Evolutionary conservation across 208 protist genomes (phyloP).

Genomic region (Leishmania gerbilli): DNA sequence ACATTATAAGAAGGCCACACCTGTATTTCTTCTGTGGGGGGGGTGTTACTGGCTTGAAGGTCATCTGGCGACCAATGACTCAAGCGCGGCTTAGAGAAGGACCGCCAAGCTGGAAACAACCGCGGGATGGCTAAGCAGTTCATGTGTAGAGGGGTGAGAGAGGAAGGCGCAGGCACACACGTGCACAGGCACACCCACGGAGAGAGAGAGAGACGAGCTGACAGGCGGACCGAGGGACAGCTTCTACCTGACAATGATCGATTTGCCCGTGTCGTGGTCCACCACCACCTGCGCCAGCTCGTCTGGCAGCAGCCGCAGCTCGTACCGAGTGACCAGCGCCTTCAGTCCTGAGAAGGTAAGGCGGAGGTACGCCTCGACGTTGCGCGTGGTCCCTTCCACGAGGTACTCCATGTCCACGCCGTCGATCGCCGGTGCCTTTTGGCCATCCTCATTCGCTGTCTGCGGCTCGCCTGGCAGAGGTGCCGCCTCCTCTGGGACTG

Average conservation of each 20-base stretch:
- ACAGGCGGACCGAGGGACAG: background rate
- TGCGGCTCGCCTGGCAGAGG: conserved; percentile 14
- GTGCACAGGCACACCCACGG: background rate
- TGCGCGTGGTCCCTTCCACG: conserved; percentile 47
- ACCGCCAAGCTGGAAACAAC: background rate
- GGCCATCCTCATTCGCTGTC: background rate
- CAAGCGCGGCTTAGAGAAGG: background rate
- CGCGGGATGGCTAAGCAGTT: background rate
- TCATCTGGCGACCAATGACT: background rate
- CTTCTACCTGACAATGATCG: conserved; percentile 41
- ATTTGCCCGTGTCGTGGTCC: conserved; percentile 63
- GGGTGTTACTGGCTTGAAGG: background rate
- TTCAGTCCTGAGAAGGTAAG: conserved; percentile 62
- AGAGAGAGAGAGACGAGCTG: background rate
- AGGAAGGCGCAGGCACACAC: background rate
- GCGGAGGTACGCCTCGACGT: conserved; percentile 63
- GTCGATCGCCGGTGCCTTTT: conserved; percentile 13
- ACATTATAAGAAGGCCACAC: background rate
- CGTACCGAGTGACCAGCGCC: conserved; percentile 61
- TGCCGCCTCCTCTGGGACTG: background rate
- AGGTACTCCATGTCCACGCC: conserved; percentile 71
- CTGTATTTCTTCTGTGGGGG: background rate
- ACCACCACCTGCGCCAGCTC: conserved; percentile 55
- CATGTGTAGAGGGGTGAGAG: background rate
- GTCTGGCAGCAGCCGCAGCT: conserved; percentile 62